Evolutionary conservation across 208 protist species (phyloP).

Genomic region (Wallacemonas sp.): DNA sequence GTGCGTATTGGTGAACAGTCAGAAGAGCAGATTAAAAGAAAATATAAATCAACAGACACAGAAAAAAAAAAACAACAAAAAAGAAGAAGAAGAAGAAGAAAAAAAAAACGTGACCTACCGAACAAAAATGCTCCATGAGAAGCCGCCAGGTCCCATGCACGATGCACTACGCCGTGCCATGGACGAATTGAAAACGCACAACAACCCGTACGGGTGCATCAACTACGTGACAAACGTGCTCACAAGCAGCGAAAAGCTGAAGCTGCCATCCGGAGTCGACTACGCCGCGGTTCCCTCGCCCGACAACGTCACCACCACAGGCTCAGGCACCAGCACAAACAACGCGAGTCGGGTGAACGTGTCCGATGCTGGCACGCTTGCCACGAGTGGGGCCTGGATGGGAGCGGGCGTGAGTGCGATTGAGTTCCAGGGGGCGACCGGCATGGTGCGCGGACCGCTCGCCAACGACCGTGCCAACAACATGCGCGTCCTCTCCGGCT

Average conservation of each 20-base stretch:
- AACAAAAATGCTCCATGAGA: constrained; percentile 52
- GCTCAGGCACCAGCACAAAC: not conserved
- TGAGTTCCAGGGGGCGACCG: constrained; percentile 3
- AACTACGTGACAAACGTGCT: constrained; percentile 40
- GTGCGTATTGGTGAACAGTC: too few relatives aligned
- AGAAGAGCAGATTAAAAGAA: too few relatives aligned
- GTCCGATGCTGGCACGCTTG: too few relatives aligned
- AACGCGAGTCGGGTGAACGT: not conserved
- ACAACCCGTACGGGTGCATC: constrained; percentile 62
- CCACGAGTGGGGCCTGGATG: constrained; percentile 4
- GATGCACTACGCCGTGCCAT: constrained; percentile 63
- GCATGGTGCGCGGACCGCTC: not conserved
- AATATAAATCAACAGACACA: too few relatives aligned
- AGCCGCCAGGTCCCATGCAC: constrained; percentile 63
- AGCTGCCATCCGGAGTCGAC: constrained; percentile 21
- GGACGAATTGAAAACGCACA: constrained; percentile 59
- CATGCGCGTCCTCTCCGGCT: not conserved
- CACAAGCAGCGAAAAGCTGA: constrained; percentile 22
- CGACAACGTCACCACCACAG: not conserved
- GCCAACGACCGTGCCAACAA: too few relatives aligned
- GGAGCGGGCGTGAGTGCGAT: constrained; percentile 2
- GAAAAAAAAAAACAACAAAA: too few relatives aligned
- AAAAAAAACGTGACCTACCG: too few relatives aligned
- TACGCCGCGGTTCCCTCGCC: constrained; percentile 9
- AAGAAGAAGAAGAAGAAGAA: too few relatives aligned